These are phyloP conservation scores for Brassica hybrid DNA, from an alignment of 441 rosid genomes.

Conservation along the genomic window DNA sequence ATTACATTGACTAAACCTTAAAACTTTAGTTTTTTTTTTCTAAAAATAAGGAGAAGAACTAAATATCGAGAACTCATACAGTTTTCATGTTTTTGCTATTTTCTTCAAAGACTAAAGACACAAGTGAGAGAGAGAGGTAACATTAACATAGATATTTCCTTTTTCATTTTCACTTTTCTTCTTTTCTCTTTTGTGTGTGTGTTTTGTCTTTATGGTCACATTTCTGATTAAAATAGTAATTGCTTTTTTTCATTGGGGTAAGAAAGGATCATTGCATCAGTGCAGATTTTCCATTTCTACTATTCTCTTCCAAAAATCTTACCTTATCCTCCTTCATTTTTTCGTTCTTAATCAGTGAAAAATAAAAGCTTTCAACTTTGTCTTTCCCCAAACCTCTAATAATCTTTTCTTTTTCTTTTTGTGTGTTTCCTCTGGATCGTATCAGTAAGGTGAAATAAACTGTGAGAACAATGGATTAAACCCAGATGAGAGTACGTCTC, in stretches of 20 bases:
- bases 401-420: too few species aligned
- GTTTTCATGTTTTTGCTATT: constrained; percentile 6
- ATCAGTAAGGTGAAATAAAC: constrained; percentile 26
- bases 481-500: constrained; percentile 15
- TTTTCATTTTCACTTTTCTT: background rate
- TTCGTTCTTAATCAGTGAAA: background rate
- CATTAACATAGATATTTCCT: constrained; percentile 15
- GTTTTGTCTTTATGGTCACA: constrained; percentile 34
- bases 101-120: constrained; percentile 1
- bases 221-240: constrained; percentile 40
- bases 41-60: background rate
- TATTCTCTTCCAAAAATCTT: constrained; percentile 24
- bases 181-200: too few species aligned
- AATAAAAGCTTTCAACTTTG: constrained; percentile 1
- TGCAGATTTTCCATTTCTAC: constrained; percentile 33
- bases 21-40: background rate
- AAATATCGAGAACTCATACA: background rate
- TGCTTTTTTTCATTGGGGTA: too few species aligned
- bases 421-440: too few species aligned
- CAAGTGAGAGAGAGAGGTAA: background rate
- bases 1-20: constrained; percentile 20
- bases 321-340: background rate
- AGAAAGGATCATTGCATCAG: constrained; percentile 15
- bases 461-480: constrained; percentile 21
- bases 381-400: constrained; percentile 37